These are phyloP conservation scores for Apiospora phragmitis DNA, from an alignment of 2,329 filamentous ascomycete genomes.

Conservation along the genomic window DNA sequence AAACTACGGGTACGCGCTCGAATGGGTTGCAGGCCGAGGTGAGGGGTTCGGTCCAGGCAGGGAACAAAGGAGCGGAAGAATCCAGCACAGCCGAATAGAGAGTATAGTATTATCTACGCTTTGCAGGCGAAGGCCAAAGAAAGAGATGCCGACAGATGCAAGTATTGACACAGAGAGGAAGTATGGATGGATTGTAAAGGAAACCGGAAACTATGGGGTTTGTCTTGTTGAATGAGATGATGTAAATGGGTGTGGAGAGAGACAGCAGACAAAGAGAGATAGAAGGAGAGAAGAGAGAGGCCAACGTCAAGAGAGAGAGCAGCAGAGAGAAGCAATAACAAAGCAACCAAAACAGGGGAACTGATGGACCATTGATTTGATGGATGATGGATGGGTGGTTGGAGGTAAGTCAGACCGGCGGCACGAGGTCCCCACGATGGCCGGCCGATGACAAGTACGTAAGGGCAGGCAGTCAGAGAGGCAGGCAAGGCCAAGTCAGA, in stretches of 20 bases:
- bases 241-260: constrained; percentile 3
- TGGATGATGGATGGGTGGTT: constrained; percentile 10
- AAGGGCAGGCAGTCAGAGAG: constrained; percentile 3
- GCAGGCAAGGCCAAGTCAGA: not conserved
- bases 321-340: constrained; percentile 6
- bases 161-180: not conserved
- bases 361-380: constrained; percentile 5
- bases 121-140: constrained; percentile 2
- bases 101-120: constrained; percentile 9
- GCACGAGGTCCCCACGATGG: constrained; percentile 11
- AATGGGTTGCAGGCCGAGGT: constrained; percentile 4
- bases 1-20: constrained; percentile 9
- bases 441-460: constrained; percentile 8
- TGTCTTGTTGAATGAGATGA: not conserved
- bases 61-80: constrained; percentile 17
- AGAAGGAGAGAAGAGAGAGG: constrained; percentile 7
- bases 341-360: constrained; percentile 10
- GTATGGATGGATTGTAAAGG: constrained; percentile 6
- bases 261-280: constrained; percentile 1
- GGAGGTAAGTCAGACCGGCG: constrained; percentile 8
- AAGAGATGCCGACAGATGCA: constrained; percentile 3
- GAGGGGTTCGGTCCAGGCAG: constrained; percentile 11
- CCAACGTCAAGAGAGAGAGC: not conserved
- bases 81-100: constrained; percentile 19
- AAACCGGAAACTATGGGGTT: constrained; percentile 8